A percentile compares a stretch with the other conserved stretches of the same genome.
These are phyloP conservation scores for Exserohilum rostratum DNA, from an alignment of 2,329 filamentous ascomycete genomes.

Conservation along the genomic window DNA sequence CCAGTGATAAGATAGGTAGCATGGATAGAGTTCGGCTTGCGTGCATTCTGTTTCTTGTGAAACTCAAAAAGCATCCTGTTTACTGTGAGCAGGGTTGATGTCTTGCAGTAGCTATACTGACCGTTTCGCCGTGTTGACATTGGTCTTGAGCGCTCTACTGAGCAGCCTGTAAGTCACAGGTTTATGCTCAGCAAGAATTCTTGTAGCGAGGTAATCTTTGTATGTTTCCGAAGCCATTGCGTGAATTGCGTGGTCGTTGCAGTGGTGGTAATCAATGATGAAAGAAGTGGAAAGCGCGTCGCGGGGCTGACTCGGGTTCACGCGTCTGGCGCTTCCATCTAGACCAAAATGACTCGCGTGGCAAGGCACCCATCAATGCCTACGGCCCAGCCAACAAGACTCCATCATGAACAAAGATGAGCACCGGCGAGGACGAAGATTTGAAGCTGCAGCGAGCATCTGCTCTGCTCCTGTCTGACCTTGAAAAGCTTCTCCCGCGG, in stretches of 20 bases:
- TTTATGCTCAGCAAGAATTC: constrained; percentile 76
- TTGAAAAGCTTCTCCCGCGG: constrained; percentile 41
- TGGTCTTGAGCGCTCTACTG: constrained; percentile 80
- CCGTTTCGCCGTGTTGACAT: constrained; percentile 90
- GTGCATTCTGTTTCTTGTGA: constrained; percentile 75
- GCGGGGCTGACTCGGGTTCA: constrained; percentile 34
- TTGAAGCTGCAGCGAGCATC: constrained; percentile 54
- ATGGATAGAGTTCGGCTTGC: constrained; percentile 75
- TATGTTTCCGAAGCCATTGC: constrained; percentile 63
- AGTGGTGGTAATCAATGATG: neutral
- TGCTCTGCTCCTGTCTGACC: constrained; percentile 37
- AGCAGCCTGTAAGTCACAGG: constrained; percentile 84
- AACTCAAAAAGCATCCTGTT: constrained; percentile 86
- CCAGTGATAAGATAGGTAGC: constrained; percentile 92
- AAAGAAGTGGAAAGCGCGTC: constrained; percentile 22
- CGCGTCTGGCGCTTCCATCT: constrained; percentile 30
- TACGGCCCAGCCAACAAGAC: constrained; percentile 2
- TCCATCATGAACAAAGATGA: constrained; percentile 32
- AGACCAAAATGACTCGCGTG: constrained; percentile 32
- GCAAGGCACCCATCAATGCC: constrained; percentile 15
- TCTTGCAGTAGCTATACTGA: constrained; percentile 51
- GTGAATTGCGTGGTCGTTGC: neutral
- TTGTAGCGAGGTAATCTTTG: constrained; percentile 74
- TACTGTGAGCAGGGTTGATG: constrained; percentile 22
- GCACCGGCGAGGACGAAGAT: constrained; percentile 53